Base-by-base conservation (phyloP, 225 moss, liverwort and hornwort species). In the Bryum argenteum region DNA sequence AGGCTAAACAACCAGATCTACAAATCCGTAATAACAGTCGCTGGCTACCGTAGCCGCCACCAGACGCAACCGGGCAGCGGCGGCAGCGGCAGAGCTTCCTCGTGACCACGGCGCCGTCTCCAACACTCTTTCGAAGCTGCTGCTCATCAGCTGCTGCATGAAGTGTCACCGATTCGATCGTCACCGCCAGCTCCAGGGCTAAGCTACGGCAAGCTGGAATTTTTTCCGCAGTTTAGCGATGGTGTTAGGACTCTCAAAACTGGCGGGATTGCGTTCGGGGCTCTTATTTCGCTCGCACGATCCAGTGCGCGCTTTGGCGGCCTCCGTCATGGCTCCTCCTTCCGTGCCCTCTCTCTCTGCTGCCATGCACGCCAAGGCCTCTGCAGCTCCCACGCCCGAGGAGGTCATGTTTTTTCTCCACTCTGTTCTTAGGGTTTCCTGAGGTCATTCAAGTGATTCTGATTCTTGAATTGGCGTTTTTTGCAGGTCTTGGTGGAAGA, bases 401-500 rank as follows among this genome's bases (percentile, higher is more conserved):
- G 87, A 84, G 87, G 87, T 84, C 61, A 5, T 23, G 17, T 10
- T 12, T 59, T 19, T 26, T 63, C 12, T 1, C 33, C 33, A 5
- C 33, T 33, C 10, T 9, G 48, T 44, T 52, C 57, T 66, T 75
- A 66, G 75, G 77, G 68, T 77, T 51, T 68, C 8, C n/a, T 26
- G 9, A 51, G 19, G 21, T 16, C 11, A 33, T 33, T 28, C 28
- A 28, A 28, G 3, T 28, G 28, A 28, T 28, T 16, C 17, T 63
- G 26, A 60, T 21, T 18, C 10, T 74, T 65, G 57, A 56, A 50
- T 59, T 15, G 61, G 41, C 71, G 63, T 20, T 52, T 39, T 33
- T 58, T 75, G 50, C 89, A 98, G 97, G 61, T 94, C 81, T 78
- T 98, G 81, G 70, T 89, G 24, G 92, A 94, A 76, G 97, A 94